Evolutionary conservation across 2,329 filamentous ascomycete species (phyloP).

Genomic region (Exophiala spinifera): DNA sequence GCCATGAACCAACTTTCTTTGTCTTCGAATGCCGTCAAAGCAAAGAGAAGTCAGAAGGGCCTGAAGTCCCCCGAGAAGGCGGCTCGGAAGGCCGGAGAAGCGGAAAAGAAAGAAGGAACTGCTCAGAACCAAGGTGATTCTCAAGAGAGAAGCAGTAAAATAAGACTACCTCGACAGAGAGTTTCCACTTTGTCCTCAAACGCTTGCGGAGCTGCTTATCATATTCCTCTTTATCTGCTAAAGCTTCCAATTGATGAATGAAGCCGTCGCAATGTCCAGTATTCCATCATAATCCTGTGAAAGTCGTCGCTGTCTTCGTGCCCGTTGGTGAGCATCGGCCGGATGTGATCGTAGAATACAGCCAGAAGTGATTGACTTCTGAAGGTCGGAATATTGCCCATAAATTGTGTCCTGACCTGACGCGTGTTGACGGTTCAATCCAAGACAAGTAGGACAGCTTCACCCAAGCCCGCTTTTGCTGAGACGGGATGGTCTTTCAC

Average conservation of each 20-base stretch:
- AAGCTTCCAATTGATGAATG: constrained; percentile 24
- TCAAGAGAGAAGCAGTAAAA: constrained; percentile 4
- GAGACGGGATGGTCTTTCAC: too few relatives aligned
- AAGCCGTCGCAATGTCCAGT: constrained; percentile 23
- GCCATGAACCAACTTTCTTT: constrained; percentile 12
- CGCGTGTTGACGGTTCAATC: too few relatives aligned
- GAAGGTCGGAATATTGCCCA: too few relatives aligned
- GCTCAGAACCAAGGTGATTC: constrained; percentile 5
- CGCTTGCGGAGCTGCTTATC: constrained; percentile 15
- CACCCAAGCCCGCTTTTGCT: too few relatives aligned
- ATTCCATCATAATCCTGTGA: constrained; percentile 17
- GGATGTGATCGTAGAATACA: neutral
- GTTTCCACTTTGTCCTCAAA: constrained; percentile 15
- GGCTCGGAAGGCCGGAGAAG: constrained; percentile 8
- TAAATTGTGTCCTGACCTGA: too few relatives aligned
- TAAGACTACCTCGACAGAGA: constrained; percentile 4
- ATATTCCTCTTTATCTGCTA: constrained; percentile 29
- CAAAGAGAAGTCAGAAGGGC: constrained; percentile 13
- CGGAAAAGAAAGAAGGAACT: constrained; percentile 2
- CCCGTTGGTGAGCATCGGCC: neutral
- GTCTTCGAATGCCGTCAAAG: constrained; percentile 10
- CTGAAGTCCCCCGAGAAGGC: constrained; percentile 10
- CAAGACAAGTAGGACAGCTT: too few relatives aligned
- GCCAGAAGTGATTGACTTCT: too few relatives aligned
- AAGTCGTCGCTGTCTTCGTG: neutral